Evolutionary conservation across 2,329 filamentous ascomycete genomes (phyloP), one percentile per base, ranked within the genome.

Genomic region (Zopfia rhizophila): DNA sequence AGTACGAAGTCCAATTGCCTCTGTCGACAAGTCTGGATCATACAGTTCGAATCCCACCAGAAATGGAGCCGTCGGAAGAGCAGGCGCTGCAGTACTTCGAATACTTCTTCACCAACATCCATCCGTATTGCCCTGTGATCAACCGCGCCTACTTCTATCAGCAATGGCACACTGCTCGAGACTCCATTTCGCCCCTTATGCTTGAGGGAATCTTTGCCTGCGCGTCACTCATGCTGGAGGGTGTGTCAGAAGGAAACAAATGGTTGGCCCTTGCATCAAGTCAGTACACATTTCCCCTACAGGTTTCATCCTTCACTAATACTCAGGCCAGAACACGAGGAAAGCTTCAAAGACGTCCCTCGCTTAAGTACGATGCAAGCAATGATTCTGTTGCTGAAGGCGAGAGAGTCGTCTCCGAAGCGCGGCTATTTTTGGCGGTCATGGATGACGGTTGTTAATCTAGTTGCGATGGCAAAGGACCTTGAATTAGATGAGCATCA

Each of bases 341-440:
- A 96, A 69, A 90, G 89, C 37, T 97, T 97, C 69, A 92, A 96
- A 82, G 93, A 97, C 62, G 85, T 93, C 17, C 91, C 93, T 2
- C 83, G 93, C 37, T 67, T 97, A 33, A 97, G 91, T 72, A 97
- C 94, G 0, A 85, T 97, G 7, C 93, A 97, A 73, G 93, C 91
- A 3, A 78, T 96, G 51, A 75, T 97, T 31, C 86, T 97, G 31
- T 80, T 97, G 13, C 76, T 97, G 30, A 97, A 97, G 70, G 94
- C 93, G 1, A 84, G 91, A 53, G 93, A 97, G 71, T 89, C 90
- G n/a, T 86, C 89, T 7, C 92, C 93, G 0, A 96, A 96, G 66
- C 86, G 90, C 49, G 94, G 94, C 1, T 97, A 97, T 68, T 97
- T 94, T 71, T 97, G 94, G 73, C 87, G 93, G 25, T 97, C 94